Conservation (phyloP, 495 filamentous ascomycete species). For the Neurospora sp. region DNA sequence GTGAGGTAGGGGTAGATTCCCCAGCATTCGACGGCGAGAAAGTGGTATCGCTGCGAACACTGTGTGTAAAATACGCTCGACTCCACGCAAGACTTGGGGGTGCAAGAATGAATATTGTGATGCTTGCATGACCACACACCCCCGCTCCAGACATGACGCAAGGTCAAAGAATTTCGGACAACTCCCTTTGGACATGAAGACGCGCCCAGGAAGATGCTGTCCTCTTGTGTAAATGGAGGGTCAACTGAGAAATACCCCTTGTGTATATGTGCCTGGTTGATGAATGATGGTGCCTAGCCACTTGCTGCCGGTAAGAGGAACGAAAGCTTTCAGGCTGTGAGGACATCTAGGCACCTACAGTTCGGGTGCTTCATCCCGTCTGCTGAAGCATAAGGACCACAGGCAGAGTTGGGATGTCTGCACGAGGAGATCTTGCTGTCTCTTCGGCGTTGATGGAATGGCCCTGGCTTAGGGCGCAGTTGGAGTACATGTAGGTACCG, state of each 20-base stretch:
- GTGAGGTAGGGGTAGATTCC: not conserved
- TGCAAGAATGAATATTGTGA: not conserved
- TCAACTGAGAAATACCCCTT: no score
- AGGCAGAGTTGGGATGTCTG: not conserved
- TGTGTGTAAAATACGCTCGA: not conserved
- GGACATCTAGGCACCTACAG: not conserved
- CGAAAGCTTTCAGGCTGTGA: not conserved
- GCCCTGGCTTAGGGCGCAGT: not conserved
- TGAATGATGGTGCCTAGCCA: not conserved
- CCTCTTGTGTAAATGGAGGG: not conserved
- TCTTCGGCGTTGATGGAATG: not conserved
- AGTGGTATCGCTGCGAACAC: not conserved
- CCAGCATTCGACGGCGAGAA: not conserved
- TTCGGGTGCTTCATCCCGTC: not conserved
- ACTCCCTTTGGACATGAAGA: not conserved
- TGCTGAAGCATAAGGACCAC: not conserved
- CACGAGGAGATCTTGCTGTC: not conserved
- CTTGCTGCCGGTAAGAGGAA: not conserved
- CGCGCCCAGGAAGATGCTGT: not conserved
- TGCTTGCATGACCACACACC: not conserved
- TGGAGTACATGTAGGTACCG: not conserved
- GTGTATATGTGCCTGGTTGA: not conserved
- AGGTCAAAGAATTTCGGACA: not conserved
- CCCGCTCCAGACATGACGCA: not conserved
- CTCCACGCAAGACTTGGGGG: not conserved